These are phyloP conservation scores for Meyerozyma guilliermondii DNA, from an alignment of 1,139 yeast species.

Conservation along the genomic window DNA sequence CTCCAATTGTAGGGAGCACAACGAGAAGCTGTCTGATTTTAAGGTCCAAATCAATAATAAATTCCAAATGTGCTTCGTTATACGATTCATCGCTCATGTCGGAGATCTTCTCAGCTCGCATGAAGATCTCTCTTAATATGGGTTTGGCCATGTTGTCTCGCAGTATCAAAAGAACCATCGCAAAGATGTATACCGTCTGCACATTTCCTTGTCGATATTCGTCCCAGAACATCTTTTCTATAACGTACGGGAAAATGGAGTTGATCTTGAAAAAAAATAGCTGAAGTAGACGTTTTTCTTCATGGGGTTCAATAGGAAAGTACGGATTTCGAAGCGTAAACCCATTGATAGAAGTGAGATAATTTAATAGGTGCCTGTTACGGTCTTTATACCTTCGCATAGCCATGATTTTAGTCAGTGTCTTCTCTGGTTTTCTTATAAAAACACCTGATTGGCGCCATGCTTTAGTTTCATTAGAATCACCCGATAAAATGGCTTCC, in stretches of 20 bases:
- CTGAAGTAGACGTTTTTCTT: conserved; percentile 21
- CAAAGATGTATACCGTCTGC: conserved; percentile 22
- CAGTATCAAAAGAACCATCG: conserved; percentile 23
- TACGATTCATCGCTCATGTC: conserved; percentile 8
- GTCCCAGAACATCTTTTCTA: conserved; percentile 25
- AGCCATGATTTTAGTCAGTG: conserved; percentile 5
- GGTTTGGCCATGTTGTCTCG: conserved; percentile 27
- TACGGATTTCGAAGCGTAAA: conserved; percentile 26
- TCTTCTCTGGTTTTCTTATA: conserved; percentile 12
- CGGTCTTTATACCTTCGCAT: conserved; percentile 4
- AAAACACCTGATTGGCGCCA: conserved; percentile 28
- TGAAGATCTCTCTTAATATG: conserved; percentile 18
- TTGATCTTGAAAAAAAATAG: conserved; percentile 30
- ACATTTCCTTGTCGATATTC: conserved; percentile 18
- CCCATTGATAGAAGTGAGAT: conserved; percentile 25
- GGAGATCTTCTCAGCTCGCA: conserved; percentile 2
- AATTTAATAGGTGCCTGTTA: conserved; percentile 14
- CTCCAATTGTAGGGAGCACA: conserved; percentile 34
- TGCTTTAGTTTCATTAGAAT: conserved; percentile 16
- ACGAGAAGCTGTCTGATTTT: conserved; percentile 31
- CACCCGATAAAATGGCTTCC: conserved; percentile 18
- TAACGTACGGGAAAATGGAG: conserved; percentile 29
- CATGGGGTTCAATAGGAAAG: conserved; percentile 17
- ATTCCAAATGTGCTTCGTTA: conserved; percentile 12
- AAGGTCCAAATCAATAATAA: conserved; percentile 26